Percentiles rank a stretch among this genome's conserved stretches.
Evolutionary conservation across 1,284 basidiomycete genomes (phyloP).

Genomic region (Mycosarcoma mackinlayi): DNA sequence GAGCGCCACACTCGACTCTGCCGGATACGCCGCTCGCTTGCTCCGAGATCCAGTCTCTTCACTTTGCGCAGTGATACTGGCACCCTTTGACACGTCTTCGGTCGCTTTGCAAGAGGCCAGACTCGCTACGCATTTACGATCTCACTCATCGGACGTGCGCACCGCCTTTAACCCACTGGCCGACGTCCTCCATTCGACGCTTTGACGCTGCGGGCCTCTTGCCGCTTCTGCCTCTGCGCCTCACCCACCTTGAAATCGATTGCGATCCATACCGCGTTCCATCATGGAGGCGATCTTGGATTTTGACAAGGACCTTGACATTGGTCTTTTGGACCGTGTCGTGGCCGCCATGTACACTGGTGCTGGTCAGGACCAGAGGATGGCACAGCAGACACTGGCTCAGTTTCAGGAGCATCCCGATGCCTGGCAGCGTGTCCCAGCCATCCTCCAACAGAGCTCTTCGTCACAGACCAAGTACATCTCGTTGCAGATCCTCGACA

Average conservation of each 20-base stretch:
- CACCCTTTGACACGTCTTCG: not conserved
- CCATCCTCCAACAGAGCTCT: constrained; percentile 85
- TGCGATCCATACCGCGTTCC: not conserved
- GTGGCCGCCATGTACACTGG: constrained; percentile 65
- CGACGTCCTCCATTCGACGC: not conserved
- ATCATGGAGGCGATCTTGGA: constrained; percentile 64
- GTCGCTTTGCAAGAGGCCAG: not conserved
- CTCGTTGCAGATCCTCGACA: constrained; percentile 67
- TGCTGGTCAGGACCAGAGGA: constrained; percentile 59
- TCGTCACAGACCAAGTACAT: constrained; percentile 85
- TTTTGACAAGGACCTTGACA: constrained; percentile 66
- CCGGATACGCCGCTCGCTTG: not conserved
- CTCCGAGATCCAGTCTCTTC: not conserved
- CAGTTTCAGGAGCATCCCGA: constrained; percentile 98
- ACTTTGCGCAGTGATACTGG: not conserved
- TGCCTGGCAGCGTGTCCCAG: constrained; percentile 96
- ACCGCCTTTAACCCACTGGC: not conserved
- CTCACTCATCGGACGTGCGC: not conserved
- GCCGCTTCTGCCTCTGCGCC: not conserved
- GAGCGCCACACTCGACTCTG: not conserved
- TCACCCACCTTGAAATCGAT: no score
- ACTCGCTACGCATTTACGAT: not conserved
- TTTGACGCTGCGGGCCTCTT: not conserved
- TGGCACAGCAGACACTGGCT: constrained; percentile 64
- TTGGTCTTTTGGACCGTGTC: constrained; percentile 65